Percentiles rank a stretch among this genome's conserved stretches.
Evolutionary conservation across 345 rosid genomes (phyloP).

Genomic region (Populus ilicifolia): DNA sequence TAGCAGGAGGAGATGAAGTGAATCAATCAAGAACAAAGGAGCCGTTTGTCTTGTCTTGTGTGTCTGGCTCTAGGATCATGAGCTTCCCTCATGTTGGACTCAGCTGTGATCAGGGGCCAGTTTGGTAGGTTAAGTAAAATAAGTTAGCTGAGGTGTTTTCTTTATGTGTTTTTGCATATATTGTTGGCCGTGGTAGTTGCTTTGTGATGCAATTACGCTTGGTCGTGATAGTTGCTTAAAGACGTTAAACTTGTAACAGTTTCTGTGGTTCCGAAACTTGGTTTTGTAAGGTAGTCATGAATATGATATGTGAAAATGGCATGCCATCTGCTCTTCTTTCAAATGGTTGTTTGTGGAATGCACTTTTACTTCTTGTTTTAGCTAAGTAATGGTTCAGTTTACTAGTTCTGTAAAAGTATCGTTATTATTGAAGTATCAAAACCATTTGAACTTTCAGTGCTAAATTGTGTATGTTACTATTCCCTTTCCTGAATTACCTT

Average conservation of each 20-base stretch:
- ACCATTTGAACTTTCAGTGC: background rate
- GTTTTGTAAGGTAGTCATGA: background rate
- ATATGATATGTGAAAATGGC: background rate
- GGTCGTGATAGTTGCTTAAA: background rate
- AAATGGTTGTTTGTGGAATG: background rate
- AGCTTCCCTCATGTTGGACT: background rate
- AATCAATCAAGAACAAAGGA: background rate
- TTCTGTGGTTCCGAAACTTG: background rate
- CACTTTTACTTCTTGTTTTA: background rate
- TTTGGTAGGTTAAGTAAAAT: background rate
- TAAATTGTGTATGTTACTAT: background rate
- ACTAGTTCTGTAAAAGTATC: background rate
- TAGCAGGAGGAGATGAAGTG: slow-evolving; percentile 40
- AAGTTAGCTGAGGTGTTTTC: slow-evolving; percentile 8
- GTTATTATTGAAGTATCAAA: background rate
- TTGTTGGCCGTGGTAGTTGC: slow-evolving; percentile 2
- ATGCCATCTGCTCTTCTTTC: background rate
- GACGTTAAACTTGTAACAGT: background rate
- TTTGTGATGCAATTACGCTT: too few species aligned
- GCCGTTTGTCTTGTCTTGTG: background rate
- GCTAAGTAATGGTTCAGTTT: background rate
- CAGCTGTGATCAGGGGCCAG: background rate
- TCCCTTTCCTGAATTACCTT: background rate
- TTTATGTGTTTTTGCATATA: background rate
- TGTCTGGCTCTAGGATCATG: background rate